These are phyloP conservation scores for Sporormia fimetaria DNA, from an alignment of 495 filamentous ascomycete species.

Conservation along the genomic window DNA sequence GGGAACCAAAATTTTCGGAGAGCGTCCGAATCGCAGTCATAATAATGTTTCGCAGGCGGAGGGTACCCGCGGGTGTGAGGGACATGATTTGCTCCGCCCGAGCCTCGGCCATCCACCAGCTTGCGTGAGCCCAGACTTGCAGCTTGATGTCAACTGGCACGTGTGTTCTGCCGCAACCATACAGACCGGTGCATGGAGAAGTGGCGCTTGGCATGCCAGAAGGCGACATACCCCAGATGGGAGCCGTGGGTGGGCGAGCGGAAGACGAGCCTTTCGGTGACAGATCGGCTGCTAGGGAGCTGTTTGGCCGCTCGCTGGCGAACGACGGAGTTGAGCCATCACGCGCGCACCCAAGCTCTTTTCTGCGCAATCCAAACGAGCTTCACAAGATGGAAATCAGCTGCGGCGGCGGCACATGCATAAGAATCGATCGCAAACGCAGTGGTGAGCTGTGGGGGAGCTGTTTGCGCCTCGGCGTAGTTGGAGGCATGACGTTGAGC, in stretches of 20 bases:
- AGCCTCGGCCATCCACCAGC: conserved; percentile 24
- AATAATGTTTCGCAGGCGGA: conserved; percentile 4
- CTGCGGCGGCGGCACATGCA: not conserved
- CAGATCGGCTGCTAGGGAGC: conserved; percentile 19
- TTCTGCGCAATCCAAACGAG: no score
- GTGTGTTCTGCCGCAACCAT: conserved; percentile 10
- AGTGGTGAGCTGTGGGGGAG: not conserved
- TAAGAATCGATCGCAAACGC: no score
- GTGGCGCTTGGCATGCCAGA: conserved; percentile 1
- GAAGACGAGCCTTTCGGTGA: conserved; percentile 13
- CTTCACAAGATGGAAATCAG: no score
- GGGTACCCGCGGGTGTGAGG: conserved; percentile 16
- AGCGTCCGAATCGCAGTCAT: conserved; percentile 12
- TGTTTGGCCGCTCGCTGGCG: conserved; percentile 8
- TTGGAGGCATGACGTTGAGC: conserved; percentile 14
- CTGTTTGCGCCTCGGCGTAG: conserved; percentile 12
- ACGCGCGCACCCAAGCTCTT: no score
- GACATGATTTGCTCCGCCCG: conserved; percentile 5
- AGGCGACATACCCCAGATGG: conserved; percentile 17
- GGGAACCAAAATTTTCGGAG: no score
- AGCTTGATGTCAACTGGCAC: conserved; percentile 4
- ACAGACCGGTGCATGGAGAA: conserved; percentile 1
- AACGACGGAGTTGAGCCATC: no score
- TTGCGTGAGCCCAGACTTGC: conserved; percentile 14
- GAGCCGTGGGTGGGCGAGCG: conserved; percentile 19